Evolutionary conservation across 768 basidiomycete species (phyloP).

Genomic region (Mycena leptocephala): DNA sequence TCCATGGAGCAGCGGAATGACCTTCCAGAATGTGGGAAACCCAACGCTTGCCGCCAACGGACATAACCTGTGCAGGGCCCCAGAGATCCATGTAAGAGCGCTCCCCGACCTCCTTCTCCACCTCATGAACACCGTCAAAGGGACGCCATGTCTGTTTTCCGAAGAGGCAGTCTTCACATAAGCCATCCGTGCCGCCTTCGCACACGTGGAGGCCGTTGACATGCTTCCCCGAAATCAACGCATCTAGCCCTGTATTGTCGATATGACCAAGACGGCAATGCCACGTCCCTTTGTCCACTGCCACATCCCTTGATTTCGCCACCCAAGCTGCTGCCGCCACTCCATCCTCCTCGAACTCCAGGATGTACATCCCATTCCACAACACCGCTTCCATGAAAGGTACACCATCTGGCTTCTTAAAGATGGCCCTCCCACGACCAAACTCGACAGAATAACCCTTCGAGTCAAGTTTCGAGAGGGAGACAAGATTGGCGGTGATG

Average conservation of each 20-base stretch:
- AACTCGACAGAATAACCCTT: neutral
- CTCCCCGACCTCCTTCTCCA: neutral
- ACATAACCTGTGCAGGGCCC: neutral
- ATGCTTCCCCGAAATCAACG: slow-evolving; percentile 1
- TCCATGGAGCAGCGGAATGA: neutral
- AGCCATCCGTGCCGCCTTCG: neutral
- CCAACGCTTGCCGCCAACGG: neutral
- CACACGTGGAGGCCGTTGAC: slow-evolving; percentile 2
- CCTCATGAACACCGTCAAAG: neutral
- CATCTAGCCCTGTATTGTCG: neutral
- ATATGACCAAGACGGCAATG: slow-evolving; percentile 1
- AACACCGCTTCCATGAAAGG: neutral
- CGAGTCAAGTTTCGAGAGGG: slow-evolving; percentile 3
- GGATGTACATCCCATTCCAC: neutral
- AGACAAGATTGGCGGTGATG: slow-evolving; percentile 3
- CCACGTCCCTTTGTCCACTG: slow-evolving; percentile 3
- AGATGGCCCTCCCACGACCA: neutral
- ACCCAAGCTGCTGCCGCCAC: neutral
- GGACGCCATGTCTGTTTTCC: slow-evolving; percentile 25
- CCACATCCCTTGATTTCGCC: neutral
- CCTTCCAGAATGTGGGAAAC: neutral
- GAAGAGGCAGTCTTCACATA: slow-evolving; percentile 14
- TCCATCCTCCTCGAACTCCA: neutral
- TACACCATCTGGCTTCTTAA: neutral
- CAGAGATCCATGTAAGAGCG: neutral